Evolutionary conservation across 768 basidiomycete genomes (phyloP).

Genomic region (Rhizopogon vesiculosus): DNA sequence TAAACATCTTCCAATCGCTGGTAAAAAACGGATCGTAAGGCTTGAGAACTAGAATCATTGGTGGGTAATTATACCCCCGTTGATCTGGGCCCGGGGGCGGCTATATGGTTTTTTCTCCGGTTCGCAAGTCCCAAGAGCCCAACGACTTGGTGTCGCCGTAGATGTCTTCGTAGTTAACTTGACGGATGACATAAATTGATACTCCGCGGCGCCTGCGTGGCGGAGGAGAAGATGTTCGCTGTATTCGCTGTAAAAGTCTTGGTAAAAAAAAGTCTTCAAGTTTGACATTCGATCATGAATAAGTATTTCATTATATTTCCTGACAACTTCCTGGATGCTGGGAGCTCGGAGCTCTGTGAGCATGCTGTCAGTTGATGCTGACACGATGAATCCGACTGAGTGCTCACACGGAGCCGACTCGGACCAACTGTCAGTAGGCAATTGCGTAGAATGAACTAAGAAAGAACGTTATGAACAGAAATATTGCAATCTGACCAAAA

Average conservation of each 20-base stretch:
- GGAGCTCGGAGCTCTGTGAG: neutral
- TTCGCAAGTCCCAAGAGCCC: neutral
- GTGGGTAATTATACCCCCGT: neutral
- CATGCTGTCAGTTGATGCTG: neutral
- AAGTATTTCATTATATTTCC: neutral
- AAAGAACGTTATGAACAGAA: neutral
- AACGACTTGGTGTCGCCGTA: neutral
- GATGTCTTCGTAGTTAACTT: neutral
- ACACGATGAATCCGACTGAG: too few relatives aligned
- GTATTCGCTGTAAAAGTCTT: neutral
- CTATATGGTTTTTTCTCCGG: neutral
- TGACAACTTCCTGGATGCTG: too few relatives aligned
- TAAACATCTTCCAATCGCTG: neutral
- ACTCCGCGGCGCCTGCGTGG: constrained; percentile 30
- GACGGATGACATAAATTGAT: constrained; percentile 6
- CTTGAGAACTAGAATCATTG: neutral
- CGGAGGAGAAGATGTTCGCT: neutral
- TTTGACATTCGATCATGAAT: neutral
- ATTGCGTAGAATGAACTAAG: neutral
- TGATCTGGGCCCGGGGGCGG: neutral
- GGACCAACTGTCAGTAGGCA: neutral
- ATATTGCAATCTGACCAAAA: neutral
- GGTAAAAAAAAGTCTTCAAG: neutral
- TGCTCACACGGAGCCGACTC: too few relatives aligned
- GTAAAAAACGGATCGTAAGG: neutral